phyloP scores from a whole-genome alignment of 352 stramenopile species.

The Hyaloperonospora arabidopsidis region DNA sequence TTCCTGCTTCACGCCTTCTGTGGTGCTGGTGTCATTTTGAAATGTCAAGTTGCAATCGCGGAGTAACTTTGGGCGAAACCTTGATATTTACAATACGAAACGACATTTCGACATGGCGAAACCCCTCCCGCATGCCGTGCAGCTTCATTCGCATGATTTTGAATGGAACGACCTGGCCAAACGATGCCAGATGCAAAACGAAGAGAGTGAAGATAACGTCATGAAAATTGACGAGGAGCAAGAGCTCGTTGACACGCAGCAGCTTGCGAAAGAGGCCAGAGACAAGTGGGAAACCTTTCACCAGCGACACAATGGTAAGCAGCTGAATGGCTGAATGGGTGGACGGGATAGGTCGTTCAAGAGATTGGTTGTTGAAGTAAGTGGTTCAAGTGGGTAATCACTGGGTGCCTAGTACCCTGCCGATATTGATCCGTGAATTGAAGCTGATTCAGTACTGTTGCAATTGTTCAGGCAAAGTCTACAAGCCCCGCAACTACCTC shows the following conservation, averaged over 20 bases:
- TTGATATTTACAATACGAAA: background rate
- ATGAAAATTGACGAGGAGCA: background rate
- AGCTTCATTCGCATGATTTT: slow-evolving; percentile 74
- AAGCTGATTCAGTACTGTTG: background rate
- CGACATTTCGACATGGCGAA: background rate
- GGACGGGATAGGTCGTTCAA: too few species aligned
- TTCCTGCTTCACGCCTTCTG: too few species aligned
- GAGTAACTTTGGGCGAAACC: background rate
- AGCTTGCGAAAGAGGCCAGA: slow-evolving; percentile 50
- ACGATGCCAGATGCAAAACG: slow-evolving; percentile 20
- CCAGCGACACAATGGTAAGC: slow-evolving; percentile 57
- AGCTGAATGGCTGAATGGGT: background rate
- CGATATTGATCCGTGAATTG: too few species aligned
- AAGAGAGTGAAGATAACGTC: too few species aligned
- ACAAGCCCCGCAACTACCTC: slow-evolving; percentile 80
- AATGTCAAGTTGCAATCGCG: background rate
- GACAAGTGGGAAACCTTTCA: slow-evolving; percentile 74
- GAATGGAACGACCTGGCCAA: slow-evolving; percentile 62
- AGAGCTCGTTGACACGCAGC: slow-evolving; percentile 13
- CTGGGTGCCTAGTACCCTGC: too few species aligned
- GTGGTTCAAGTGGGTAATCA: too few species aligned
- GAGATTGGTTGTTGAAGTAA: too few species aligned
- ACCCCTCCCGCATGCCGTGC: slow-evolving; percentile 26
- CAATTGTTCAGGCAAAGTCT: slow-evolving; percentile 47
- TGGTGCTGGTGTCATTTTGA: too few species aligned